Base-by-base conservation (phyloP, 768 basidiomycete species). In the Tephrocybe rancida region DNA sequence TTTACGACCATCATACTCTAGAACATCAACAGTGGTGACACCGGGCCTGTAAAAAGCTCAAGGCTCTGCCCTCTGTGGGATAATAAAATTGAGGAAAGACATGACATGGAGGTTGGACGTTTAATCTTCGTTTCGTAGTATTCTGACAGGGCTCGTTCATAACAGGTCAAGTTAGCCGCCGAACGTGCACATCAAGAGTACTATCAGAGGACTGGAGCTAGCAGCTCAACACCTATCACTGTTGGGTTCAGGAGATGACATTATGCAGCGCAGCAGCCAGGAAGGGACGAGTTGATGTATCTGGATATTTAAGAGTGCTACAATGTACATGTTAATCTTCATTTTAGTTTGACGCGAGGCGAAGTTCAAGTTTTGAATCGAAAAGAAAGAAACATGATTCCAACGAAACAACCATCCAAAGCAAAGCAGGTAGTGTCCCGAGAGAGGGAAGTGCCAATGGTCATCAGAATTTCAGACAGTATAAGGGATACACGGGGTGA, bases 1-100 rank as follows among this genome's bases (percentile, higher is more conserved):
- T 16, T 43, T 48, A 52, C 47, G 48, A 43, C 25, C 58, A 50
- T 6, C 35, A 5, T 7, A 37, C 16, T 16, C 35, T 16, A 8
- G 35, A 37, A 8, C n/a, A 16, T 37, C 16, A 37, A 16, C n/a
- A 7, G 35, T 16, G 35, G 35, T 4, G 11, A 7, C 35, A 37
- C 30, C 30, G 13, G 13, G 13, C 13, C 30, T 32, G 7, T 32
- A 32, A 37, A 37, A 16, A 6, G 7, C n/a, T 61, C 71, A 14
- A 68, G 62, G 0, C 83, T 84, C 62, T 93, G 91, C 54, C 64
- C 70, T 2, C 70, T 92, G 3, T 92, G 86, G 85, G 90, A 92
- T 52, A 4, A 4, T 9, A 54, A 71, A 1, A 78, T 85, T 0
- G 88, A 90, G 46, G 69, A 78, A 48, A 76, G 87, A 34, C 87